Percentiles rank a stretch among this genome's conserved stretches.
These are phyloP conservation scores for Nicotiana rustica DNA, from an alignment of 305 asterid species.

Conservation along the genomic window DNA sequence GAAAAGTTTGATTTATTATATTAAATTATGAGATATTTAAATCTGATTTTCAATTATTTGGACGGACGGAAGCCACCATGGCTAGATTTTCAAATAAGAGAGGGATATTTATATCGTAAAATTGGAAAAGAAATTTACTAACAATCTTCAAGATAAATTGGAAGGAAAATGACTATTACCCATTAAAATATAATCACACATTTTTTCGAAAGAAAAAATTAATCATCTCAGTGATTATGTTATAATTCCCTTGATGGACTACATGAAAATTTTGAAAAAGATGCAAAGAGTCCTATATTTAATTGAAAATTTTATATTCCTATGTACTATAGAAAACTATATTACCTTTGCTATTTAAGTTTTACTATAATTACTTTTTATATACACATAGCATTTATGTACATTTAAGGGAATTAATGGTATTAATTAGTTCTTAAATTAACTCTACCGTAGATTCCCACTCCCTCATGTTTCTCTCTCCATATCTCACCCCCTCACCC, in stretches of 20 bases:
- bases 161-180: not conserved
- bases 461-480: too few species aligned
- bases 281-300: not conserved
- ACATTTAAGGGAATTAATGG: too few species aligned
- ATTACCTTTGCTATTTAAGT: too few species aligned
- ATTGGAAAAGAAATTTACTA: too few species aligned
- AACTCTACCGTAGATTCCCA: too few species aligned
- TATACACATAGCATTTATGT: too few species aligned
- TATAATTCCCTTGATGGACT: not conserved
- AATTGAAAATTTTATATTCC: too few species aligned
- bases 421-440: too few species aligned
- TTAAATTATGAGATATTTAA: not conserved
- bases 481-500: too few species aligned
- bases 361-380: too few species aligned
- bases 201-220: not conserved
- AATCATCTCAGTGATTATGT: not conserved
- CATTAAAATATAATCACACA: not conserved
- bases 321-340: too few species aligned
- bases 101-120: not conserved
- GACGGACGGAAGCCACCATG: not conserved
- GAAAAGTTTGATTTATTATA: not conserved
- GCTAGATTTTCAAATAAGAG: too few species aligned
- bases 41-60: not conserved
- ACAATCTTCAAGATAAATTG: not conserved
- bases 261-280: constrained; percentile 1